Conservation (phyloP, 2,329 filamentous ascomycete species). For the Tolypocladium tundrense region DNA sequence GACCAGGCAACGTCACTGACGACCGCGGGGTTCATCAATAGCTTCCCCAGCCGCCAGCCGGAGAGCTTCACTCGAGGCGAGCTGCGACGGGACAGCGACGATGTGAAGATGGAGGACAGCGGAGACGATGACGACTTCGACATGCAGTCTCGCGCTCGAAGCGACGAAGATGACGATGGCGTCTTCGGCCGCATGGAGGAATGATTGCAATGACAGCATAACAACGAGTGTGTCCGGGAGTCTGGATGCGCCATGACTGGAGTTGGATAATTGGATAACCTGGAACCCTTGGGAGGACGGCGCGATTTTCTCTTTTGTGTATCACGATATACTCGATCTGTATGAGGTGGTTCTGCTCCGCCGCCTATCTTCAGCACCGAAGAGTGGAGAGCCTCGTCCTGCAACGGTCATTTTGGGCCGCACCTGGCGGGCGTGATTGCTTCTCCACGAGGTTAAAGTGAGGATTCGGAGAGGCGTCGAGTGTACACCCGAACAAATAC, state of each 20-base stretch:
- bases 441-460: conserved; percentile 63
- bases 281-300: conserved; percentile 17
- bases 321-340: conserved; percentile 30
- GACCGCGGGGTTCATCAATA: conserved; percentile 53
- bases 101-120: conserved; percentile 60
- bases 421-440: conserved; percentile 25
- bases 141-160: conserved; percentile 49
- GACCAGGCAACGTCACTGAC: conserved; percentile 47
- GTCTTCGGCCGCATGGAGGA: conserved; percentile 97
- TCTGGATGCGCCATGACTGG: conserved; percentile 13
- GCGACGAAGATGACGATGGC: conserved; percentile 87
- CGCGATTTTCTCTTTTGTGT: conserved; percentile 40
- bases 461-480: conserved; percentile 54
- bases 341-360: conserved; percentile 52
- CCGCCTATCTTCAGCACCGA: conserved; percentile 56
- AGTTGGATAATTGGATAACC: conserved; percentile 22
- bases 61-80: conserved; percentile 57
- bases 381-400: conserved; percentile 44
- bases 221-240: conserved; percentile 2
- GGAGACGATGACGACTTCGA: conserved; percentile 64
- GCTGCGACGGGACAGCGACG: conserved; percentile 37
- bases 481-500: conserved; percentile 38
- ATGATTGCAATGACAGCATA: conserved; percentile 30
- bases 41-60: conserved; percentile 48
- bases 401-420: conserved; percentile 10